phyloP scores from a whole-genome alignment of 2,329 filamentous ascomycete species.

The Neopestalotiopsis sp. region DNA sequence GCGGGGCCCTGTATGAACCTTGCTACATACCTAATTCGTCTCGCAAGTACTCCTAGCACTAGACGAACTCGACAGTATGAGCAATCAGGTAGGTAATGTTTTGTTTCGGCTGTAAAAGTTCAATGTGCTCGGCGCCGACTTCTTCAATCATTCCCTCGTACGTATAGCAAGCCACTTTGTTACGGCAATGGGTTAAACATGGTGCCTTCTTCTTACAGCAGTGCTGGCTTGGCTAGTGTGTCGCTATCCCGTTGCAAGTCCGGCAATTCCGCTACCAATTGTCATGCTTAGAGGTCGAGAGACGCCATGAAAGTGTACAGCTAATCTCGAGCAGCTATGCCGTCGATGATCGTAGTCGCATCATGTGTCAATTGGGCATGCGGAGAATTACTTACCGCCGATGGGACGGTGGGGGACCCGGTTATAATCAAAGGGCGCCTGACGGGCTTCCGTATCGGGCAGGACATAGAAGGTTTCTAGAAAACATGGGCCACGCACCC shows the following conservation, averaged over 20 bases:
- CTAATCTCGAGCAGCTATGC: neutral
- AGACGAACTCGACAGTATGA: too few species aligned
- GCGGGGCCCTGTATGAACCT: too few species aligned
- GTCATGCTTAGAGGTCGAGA: neutral
- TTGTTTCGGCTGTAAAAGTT: too few species aligned
- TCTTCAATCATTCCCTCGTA: too few species aligned
- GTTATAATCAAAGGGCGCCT: neutral
- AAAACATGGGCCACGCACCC: neutral
- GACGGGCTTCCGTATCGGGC: neutral
- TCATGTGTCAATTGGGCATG: neutral
- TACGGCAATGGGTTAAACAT: neutral
- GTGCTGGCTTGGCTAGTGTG: neutral
- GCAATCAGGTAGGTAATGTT: too few species aligned
- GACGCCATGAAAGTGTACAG: neutral
- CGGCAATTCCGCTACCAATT: neutral
- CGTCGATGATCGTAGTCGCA: neutral
- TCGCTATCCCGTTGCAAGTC: neutral
- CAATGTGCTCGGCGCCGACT: too few species aligned
- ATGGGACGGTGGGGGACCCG: neutral
- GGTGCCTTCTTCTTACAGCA: neutral
- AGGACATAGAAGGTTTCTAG: slow-evolving; percentile 6
- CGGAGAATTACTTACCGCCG: neutral
- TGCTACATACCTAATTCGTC: too few species aligned
- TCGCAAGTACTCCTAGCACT: too few species aligned
- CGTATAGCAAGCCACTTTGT: neutral